Percentiles rank a stretch among this genome's conserved stretches.
Conservation (phyloP, 1,284 basidiomycete genomes). For the Mycosarcoma mackinlayi region DNA sequence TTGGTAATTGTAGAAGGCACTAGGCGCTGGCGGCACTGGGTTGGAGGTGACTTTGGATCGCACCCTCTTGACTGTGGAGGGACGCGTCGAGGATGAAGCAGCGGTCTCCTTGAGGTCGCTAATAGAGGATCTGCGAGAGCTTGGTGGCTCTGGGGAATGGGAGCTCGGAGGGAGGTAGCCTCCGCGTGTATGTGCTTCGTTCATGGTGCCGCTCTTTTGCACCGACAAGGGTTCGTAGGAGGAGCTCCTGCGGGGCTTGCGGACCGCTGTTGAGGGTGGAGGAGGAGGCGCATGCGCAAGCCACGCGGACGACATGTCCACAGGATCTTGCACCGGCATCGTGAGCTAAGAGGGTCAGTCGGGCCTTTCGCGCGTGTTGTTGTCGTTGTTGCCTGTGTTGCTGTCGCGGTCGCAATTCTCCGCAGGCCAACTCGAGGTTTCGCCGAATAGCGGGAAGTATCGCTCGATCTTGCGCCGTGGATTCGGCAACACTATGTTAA, state of each 20-base stretch:
- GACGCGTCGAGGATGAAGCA: conserved; percentile 14
- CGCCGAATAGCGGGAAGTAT: background rate
- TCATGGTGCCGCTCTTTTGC: conserved; percentile 21
- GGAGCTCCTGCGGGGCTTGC: conserved; percentile 41
- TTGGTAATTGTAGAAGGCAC: conserved; percentile 49
- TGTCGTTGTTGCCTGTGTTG: background rate
- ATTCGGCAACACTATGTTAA: background rate
- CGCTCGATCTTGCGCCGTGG: background rate
- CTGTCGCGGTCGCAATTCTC: background rate
- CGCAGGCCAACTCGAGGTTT: conserved; percentile 1
- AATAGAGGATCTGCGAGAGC: conserved; percentile 24
- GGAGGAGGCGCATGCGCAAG: conserved; percentile 57
- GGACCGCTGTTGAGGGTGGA: conserved; percentile 31
- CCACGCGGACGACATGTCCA: conserved; percentile 55
- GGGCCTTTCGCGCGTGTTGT: background rate
- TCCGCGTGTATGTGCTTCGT: conserved; percentile 44
- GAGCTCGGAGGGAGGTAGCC: conserved; percentile 55
- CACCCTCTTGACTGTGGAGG: conserved; percentile 24
- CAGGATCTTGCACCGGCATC: conserved; percentile 37
- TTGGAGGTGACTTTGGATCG: conserved; percentile 44
- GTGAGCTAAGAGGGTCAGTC: background rate
- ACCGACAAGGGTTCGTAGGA: conserved; percentile 41
- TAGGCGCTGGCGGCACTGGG: conserved; percentile 33
- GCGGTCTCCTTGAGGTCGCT: conserved; percentile 24
- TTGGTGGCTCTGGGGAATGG: conserved; percentile 50